Conservation (phyloP, 768 basidiomycete species). For the Russula olivacea region DNA sequence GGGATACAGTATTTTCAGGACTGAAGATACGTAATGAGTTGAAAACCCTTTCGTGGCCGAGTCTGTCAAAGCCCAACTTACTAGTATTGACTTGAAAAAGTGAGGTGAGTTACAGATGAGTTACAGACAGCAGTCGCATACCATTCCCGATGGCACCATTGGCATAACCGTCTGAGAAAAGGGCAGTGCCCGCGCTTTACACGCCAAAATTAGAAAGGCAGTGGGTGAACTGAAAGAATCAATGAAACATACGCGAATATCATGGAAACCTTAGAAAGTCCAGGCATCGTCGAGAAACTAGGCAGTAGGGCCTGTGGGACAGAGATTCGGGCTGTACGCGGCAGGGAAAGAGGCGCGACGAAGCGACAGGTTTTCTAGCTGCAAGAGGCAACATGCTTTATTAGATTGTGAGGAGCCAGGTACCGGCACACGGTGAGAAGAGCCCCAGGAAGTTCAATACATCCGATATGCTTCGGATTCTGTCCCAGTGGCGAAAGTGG, state of each 20-base stretch:
- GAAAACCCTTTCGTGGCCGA: not conserved
- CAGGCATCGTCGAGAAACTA: conserved; percentile 2
- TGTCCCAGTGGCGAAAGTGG: not conserved
- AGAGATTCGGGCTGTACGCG: not conserved
- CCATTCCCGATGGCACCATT: conserved; percentile 75
- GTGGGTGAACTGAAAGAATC: not conserved
- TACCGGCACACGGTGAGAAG: not conserved
- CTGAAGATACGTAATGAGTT: conserved; percentile 33
- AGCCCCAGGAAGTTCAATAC: not conserved
- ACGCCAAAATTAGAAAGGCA: conserved; percentile 1
- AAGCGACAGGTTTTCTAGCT: not conserved
- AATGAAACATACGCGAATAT: conserved; percentile 67
- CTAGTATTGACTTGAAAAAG: conserved; percentile 55
- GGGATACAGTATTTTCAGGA: conserved; percentile 64
- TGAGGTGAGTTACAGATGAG: conserved; percentile 2
- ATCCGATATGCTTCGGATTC: not conserved
- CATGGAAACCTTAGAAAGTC: conserved; percentile 58
- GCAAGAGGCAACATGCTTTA: conserved; percentile 6
- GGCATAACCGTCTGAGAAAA: conserved; percentile 88
- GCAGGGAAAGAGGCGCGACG: not conserved
- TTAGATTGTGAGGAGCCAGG: not conserved
- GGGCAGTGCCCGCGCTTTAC: conserved; percentile 72
- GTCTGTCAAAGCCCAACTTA: conserved; percentile 31
- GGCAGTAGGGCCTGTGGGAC: not conserved
- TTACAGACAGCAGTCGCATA: conserved; percentile 35